Evolutionary conservation across 768 basidiomycete species (phyloP).

Genomic region (Tubosaeta brunneosetosa): DNA sequence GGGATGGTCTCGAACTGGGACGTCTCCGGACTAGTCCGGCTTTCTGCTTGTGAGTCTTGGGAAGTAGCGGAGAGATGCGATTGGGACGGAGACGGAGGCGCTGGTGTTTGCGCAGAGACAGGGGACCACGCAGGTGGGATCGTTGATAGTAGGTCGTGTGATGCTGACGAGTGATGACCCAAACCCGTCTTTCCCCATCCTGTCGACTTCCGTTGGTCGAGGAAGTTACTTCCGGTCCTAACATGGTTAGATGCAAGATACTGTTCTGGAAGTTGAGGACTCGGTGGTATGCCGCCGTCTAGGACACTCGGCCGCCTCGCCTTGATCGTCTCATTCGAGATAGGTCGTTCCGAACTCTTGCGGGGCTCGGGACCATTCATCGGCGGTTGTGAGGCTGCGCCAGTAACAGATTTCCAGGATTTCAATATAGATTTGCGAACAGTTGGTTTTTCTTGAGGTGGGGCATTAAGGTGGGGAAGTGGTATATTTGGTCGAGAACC

Average conservation of each 20-base stretch:
- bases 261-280: conserved; percentile 56
- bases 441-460: conserved; percentile 39
- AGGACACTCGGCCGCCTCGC: conserved; percentile 45
- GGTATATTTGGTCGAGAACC: conserved; percentile 28
- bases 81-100: conserved; percentile 27
- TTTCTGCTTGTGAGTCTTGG: conserved; percentile 27
- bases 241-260: conserved; percentile 34
- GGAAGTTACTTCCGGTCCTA: conserved; percentile 29
- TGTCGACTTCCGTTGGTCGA: conserved; percentile 25
- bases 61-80: conserved; percentile 22
- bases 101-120: conserved; percentile 12
- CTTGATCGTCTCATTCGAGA: conserved; percentile 33
- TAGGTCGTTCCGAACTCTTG: conserved; percentile 37
- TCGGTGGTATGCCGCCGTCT: conserved; percentile 50
- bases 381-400: conserved; percentile 27
- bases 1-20: conserved; percentile 65
- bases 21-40: conserved; percentile 53
- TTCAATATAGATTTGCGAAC: conserved; percentile 72
- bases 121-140: conserved; percentile 10
- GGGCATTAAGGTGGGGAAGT: conserved; percentile 12
- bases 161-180: conserved; percentile 23
- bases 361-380: conserved; percentile 32
- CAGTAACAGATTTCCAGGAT: conserved; percentile 50
- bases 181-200: conserved; percentile 17
- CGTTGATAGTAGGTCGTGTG: conserved; percentile 26